A percentile compares a stretch with the other conserved stretches of the same genome.
Conservation (phyloP, 768 basidiomycete genomes). For the Hygrocybe coccinea region DNA sequence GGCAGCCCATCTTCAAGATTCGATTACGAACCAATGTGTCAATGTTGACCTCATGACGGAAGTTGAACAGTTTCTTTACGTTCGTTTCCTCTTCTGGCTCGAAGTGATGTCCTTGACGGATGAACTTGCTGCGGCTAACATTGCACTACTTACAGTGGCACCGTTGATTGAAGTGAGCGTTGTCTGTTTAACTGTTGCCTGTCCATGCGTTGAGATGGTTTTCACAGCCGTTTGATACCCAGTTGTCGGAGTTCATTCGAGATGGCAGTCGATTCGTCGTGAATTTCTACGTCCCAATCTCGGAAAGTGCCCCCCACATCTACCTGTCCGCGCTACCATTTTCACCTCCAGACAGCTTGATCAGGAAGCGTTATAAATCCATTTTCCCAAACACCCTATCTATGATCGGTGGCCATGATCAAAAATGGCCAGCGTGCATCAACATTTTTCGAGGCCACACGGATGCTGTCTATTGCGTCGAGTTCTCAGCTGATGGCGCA, state of each 20-base stretch:
- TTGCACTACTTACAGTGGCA: conserved; percentile 2
- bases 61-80: conserved; percentile 19
- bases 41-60: conserved; percentile 9
- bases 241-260: conserved; percentile 4
- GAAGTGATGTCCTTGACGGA: conserved; percentile 29
- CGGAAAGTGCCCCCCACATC: conserved; percentile 33
- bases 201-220: not conserved
- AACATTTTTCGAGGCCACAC: not conserved
- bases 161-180: not conserved
- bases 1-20: conserved; percentile 25
- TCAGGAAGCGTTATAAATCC: conserved; percentile 16
- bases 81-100: conserved; percentile 33
- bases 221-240: no score
- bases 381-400: not conserved
- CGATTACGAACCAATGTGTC: conserved; percentile 2
- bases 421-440: not conserved
- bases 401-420: not conserved
- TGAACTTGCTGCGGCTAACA: conserved; percentile 10
- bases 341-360: conserved; percentile 21
- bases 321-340: conserved; percentile 39
- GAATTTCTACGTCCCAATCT: conserved; percentile 26
- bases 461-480: not conserved
- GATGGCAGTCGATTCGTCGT: conserved; percentile 29
- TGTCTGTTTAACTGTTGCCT: not conserved
- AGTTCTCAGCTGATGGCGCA: not conserved